These are phyloP conservation scores for Trichoderma virens DNA, from an alignment of 495 filamentous ascomycete species.

Conservation along the genomic window DNA sequence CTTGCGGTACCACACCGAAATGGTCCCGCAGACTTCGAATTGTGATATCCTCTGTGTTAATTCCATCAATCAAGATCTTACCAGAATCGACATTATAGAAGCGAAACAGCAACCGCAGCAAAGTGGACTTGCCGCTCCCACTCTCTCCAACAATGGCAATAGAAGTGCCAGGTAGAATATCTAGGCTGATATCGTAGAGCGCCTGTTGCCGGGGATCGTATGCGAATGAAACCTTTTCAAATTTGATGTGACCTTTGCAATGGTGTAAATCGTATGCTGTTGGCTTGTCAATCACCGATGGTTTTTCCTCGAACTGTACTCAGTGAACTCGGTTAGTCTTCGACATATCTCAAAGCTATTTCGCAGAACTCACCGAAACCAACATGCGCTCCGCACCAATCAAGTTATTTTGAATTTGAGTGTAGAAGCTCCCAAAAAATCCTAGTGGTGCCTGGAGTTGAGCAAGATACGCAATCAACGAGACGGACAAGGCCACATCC, in stretches of 20 bases:
- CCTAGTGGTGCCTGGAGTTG: too few species aligned
- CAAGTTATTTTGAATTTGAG: too few species aligned
- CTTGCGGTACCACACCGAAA: constrained; percentile 95
- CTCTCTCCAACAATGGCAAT: constrained; percentile 94
- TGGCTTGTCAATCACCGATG: too few species aligned
- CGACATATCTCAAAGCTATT: too few species aligned
- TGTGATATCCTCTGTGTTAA: constrained; percentile 74
- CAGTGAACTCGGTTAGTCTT: too few species aligned
- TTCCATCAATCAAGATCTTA: constrained; percentile 71
- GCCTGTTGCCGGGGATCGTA: constrained; percentile 86
- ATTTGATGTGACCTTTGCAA: constrained; percentile 30
- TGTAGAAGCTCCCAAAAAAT: too few species aligned
- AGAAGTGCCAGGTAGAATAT: constrained; percentile 77
- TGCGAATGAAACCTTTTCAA: constrained; percentile 79
- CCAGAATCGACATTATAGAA: constrained; percentile 81
- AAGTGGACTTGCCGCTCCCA: constrained; percentile 91
- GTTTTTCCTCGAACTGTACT: too few species aligned
- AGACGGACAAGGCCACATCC: too few species aligned
- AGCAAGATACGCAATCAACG: too few species aligned
- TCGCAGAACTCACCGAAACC: too few species aligned
- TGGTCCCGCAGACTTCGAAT: constrained; percentile 85
- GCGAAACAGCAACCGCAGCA: constrained; percentile 88
- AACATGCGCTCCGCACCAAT: too few species aligned
- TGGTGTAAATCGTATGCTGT: too few species aligned
- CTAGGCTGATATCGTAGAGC: constrained; percentile 70